These are phyloP conservation scores for Agaricus subrufescens DNA, from an alignment of 768 basidiomycete genomes.

Conservation along the genomic window DNA sequence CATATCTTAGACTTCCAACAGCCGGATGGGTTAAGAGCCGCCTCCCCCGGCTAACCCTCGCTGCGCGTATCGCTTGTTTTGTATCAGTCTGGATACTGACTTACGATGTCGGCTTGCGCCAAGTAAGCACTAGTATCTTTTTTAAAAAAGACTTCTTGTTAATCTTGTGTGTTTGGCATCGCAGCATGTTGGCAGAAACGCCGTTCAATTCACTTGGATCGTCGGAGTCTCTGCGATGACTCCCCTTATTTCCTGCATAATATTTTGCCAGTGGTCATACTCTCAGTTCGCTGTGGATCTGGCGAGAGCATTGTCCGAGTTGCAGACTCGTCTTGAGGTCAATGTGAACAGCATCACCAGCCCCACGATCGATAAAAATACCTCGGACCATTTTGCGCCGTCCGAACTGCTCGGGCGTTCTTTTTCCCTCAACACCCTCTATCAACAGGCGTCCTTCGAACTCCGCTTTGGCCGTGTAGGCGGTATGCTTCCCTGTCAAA, in stretches of 20 bases:
- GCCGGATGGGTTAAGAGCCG: conserved; percentile 34
- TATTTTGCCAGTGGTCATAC: conserved; percentile 36
- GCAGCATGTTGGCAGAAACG: conserved; percentile 20
- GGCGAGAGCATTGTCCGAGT: conserved; percentile 25
- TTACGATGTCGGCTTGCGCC: conserved; percentile 23
- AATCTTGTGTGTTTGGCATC: neutral
- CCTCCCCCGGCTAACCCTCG: conserved; percentile 37
- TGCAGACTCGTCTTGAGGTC: conserved; percentile 28
- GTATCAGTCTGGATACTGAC: conserved; percentile 44
- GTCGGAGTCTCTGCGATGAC: conserved; percentile 32
- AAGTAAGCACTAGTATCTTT: conserved; percentile 20
- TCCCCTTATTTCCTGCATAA: conserved; percentile 30
- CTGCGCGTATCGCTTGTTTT: conserved; percentile 43
- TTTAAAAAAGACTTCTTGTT: neutral
- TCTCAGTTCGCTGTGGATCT: conserved; percentile 38
- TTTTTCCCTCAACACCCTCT: conserved; percentile 32
- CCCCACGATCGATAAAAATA: conserved; percentile 3
- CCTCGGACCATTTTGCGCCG: neutral
- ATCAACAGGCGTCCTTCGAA: conserved; percentile 43
- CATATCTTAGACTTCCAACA: conserved; percentile 1
- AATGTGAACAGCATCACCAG: conserved; percentile 15
- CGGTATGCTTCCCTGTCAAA: conserved; percentile 22
- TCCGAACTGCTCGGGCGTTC: conserved; percentile 28
- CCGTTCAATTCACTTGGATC: conserved; percentile 36
- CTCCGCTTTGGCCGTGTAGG: conserved; percentile 38